Percentiles rank a stretch among this genome's conserved stretches.
Evolutionary conservation across 169 alveolate species (phyloP).

Genomic region (Plasmodium falciparum): DNA sequence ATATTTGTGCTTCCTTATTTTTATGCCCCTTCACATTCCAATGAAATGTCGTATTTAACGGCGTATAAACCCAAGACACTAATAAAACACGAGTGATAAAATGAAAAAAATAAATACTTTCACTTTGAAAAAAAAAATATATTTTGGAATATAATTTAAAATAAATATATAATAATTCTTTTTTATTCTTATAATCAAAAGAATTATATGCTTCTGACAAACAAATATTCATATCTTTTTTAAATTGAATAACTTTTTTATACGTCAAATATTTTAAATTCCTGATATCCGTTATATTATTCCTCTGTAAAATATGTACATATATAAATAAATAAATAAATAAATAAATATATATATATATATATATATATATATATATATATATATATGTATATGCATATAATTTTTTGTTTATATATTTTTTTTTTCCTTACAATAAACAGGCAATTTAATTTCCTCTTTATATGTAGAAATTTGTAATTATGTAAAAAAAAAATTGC

Average conservation of each 20-base stretch:
- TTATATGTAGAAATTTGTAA: conserved; percentile 58
- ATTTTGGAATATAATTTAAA: conserved; percentile 65
- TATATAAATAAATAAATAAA: not conserved
- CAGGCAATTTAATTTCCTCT: conserved; percentile 40
- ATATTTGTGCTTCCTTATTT: no score
- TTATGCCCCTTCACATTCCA: not conserved
- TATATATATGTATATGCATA: not conserved
- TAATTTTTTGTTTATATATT: not conserved
- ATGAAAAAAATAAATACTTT: conserved; percentile 61
- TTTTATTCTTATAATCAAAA: conserved; percentile 65
- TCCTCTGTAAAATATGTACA: conserved; percentile 22
- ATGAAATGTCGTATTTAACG: conserved; percentile 12
- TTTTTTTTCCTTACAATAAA: conserved; percentile 50
- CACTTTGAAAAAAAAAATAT: conserved; percentile 63
- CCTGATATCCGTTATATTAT: conserved; percentile 61
- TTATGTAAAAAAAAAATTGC: conserved; percentile 62
- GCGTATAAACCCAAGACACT: conserved; percentile 75
- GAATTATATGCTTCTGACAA: conserved; percentile 68
- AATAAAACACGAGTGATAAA: conserved; percentile 57
- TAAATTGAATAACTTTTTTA: conserved; percentile 53
- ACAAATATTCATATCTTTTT: conserved; percentile 59
- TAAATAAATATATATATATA: not conserved
- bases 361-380: not conserved
- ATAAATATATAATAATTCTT: conserved; percentile 57
- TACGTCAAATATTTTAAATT: conserved; percentile 48